phyloP scores from a whole-genome alignment of 306 rosid genomes.

The Quercus parvula region DNA sequence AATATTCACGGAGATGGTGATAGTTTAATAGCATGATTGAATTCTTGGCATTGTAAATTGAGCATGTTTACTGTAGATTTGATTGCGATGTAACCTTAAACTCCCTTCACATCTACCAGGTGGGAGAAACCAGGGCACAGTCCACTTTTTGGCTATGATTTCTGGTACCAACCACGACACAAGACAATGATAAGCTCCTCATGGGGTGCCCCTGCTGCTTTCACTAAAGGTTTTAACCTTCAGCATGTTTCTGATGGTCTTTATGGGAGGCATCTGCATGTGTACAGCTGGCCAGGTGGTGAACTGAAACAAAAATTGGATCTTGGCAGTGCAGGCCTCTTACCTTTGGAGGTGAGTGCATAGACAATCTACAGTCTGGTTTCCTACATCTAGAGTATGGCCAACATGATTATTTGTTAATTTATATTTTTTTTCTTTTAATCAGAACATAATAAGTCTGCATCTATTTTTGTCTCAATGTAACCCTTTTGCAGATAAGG shows the following conservation, averaged over 20 bases:
- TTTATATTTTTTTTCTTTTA: not conserved
- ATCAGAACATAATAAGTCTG: not conserved
- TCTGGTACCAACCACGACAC: conserved; percentile 94
- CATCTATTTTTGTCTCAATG: not conserved
- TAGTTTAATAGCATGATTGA: not conserved
- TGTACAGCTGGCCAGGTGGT: conserved; percentile 91
- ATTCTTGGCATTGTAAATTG: not conserved
- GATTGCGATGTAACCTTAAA: conserved; percentile 7
- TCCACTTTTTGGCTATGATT: conserved; percentile 91
- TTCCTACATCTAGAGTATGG: not conserved
- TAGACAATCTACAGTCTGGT: not conserved
- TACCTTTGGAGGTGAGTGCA: conserved; percentile 74
- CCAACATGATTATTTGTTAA: not conserved
- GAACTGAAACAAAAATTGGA: conserved; percentile 89
- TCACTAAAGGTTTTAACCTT: conserved; percentile 72
- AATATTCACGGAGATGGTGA: not conserved
- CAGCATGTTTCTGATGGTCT: conserved; percentile 77
- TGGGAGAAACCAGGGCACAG: conserved; percentile 97
- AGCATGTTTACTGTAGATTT: not conserved
- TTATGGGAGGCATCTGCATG: conserved; percentile 86
- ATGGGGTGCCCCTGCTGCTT: conserved; percentile 96
- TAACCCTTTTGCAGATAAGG: conserved; percentile 55
- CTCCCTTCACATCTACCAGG: conserved; percentile 35
- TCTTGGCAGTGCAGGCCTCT: conserved; percentile 77
- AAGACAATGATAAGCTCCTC: conserved; percentile 93